Evolutionary conservation across 108 stramenopile genomes (phyloP), one percentile per base, ranked within the genome.

Genomic region (Schizochytrium sp.): DNA sequence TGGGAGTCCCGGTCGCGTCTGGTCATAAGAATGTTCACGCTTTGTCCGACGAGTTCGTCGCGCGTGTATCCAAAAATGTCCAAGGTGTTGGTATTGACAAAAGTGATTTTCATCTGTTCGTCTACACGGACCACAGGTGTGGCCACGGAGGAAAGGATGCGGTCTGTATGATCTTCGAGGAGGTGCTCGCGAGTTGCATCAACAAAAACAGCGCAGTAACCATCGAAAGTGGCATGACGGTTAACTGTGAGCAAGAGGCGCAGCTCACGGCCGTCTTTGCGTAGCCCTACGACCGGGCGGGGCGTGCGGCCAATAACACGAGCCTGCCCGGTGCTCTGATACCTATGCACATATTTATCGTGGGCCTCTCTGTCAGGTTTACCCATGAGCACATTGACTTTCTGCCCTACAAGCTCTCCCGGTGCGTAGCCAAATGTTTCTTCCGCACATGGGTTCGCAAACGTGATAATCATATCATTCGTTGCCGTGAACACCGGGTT

Each of bases 171-270:
- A 15, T 44, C 44, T 44, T 69, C 64, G 19, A 69, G 28, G 5
- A 69, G 15, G 28, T 44, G 44, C 64, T 69, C 64, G 8, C 15
- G 7, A 38, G 64, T 69, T 8, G 64, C 64, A 15, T 69, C 64
- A 7, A 69, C 64, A 69, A 69, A 69, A 15, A 69, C 64, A 12
- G 64, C 64, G 64, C 64, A 69, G 64, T 69, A 69, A 5, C 64
- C 64, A 44, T 69, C 64, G 1, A 69, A 69, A 44, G 64, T 69
- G 1, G 64, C 64, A 44, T 69, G 64, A 0, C 64, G 64, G 64
- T 69, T 69, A 44, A 69, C 64, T 0, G 64, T 69, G 64, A 69
- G 64, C 64, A 69, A 38, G 64, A 69, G 64, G 5, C 64, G 64
- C 28, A 69, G 3, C 28, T 69, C 64, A 44, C 64, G 40, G 12